Evolutionary conservation across 345 rosid genomes (phyloP), one percentile per base, ranked within the genome.

Genomic region (Corchorus capsularis): DNA sequence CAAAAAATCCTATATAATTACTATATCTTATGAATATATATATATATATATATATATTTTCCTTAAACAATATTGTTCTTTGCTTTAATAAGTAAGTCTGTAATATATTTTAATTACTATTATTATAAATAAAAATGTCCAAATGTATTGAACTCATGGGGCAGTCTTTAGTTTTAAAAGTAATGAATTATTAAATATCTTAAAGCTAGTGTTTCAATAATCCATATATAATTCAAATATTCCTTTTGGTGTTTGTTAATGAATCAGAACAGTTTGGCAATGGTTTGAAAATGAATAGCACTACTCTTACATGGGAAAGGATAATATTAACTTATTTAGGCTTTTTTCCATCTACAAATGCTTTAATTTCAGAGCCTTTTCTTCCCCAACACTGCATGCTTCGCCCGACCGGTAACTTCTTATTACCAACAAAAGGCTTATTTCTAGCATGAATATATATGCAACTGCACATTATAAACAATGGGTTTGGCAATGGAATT

Each of bases 211-310:
- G n/a, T 32, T 8, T 69, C 9, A 27, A 27, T 27, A 27, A 27
- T 17, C 2, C 8, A 45, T 45, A 69, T 69, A 52, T 27, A 27
- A 27, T 34, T 52, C 60, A 52, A 69, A 52, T 52, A 52, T 69
- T 69, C 41, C 16, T 50, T 19, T 69, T 13, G 5, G 13, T 17
- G 56, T 52, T 19, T 8, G 19, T 52, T 49, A 49, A 37, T n/a
- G 37, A 55, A 69, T 69, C 27, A 16, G 4, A 15, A 34, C 46
- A 52, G 72, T 68, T 47, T 39, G 39, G 52, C 71, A 50, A 69
- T 69, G 60, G 65, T 37, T 69, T 69, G 9, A 46, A 71, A 71
- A 71, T 17, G 37, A 41, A n/a, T 13, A 56, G 41, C 35, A 56
- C 8, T 56, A 20, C 15, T 41, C 13, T 56, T 41, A 52, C 27